Conservation (phyloP, 139 green algal genomes). For the Yamagishiella unicocca region DNA sequence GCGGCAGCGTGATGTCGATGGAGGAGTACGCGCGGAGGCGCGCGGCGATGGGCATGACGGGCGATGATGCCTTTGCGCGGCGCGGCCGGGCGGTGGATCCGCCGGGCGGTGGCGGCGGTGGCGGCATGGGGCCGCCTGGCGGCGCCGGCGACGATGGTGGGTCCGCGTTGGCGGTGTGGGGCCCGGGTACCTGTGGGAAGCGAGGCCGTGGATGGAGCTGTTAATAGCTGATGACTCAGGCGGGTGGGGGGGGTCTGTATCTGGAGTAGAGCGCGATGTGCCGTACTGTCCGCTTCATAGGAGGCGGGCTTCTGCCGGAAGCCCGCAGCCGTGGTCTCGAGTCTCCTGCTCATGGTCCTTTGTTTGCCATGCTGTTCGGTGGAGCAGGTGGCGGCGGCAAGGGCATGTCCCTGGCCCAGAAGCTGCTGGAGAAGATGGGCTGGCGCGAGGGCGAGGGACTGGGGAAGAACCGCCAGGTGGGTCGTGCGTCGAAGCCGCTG, state of each 20-base stretch:
- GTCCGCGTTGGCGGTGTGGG: background rate
- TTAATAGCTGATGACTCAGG: too few species aligned
- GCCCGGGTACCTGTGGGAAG: background rate
- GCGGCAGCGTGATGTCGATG: constrained; percentile 33
- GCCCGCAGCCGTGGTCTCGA: too few species aligned
- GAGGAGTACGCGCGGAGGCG: constrained; percentile 33
- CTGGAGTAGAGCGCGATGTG: too few species aligned
- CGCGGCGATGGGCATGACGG: constrained; percentile 60
- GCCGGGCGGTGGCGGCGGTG: constrained; percentile 3
- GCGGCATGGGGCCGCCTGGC: constrained; percentile 28
- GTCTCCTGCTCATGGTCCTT: too few species aligned
- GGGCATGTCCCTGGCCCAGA: constrained; percentile 82
- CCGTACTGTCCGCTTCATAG: too few species aligned
- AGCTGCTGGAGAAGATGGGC: constrained; percentile 97
- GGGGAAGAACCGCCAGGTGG: constrained; percentile 61
- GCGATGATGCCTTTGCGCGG: constrained; percentile 71
- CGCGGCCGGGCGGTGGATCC: background rate
- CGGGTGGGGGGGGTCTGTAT: too few species aligned
- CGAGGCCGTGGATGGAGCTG: too few species aligned
- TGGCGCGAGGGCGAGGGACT: constrained; percentile 92
- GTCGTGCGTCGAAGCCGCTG: too few species aligned
- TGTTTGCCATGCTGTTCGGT: too few species aligned
- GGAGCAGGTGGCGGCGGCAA: constrained; percentile 52
- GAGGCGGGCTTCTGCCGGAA: too few species aligned
- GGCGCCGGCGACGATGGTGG: constrained; percentile 1